Conservation (phyloP, 169 alveolate genomes). For the Eimeria mitis region DNA sequence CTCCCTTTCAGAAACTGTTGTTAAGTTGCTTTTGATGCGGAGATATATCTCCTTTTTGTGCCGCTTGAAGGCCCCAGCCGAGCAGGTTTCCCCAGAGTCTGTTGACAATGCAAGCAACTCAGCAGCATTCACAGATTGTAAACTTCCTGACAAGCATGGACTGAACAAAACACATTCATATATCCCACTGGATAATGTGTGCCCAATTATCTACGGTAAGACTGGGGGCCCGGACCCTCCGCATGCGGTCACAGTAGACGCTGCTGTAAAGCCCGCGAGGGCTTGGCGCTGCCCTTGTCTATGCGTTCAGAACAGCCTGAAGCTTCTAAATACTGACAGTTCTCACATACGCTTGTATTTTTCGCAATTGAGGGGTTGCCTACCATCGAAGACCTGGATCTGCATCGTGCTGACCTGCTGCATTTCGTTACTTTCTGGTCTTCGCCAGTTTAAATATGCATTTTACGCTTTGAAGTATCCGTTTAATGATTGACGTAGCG, state of each 20-base stretch:
- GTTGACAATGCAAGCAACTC: slow-evolving; percentile 6
- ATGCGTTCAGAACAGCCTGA: background rate
- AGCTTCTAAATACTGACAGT: background rate
- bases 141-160: background rate
- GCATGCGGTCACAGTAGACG: slow-evolving; percentile 9
- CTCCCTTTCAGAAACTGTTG: background rate
- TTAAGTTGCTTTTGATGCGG: background rate
- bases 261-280: background rate
- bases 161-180: background rate
- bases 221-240: background rate
- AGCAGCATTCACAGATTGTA: background rate
- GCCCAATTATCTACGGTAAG: background rate
- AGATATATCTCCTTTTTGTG: background rate
- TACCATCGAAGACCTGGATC: background rate
- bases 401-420: background rate
- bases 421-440: background rate
- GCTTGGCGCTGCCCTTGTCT: background rate
- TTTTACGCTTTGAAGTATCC: background rate
- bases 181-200: background rate
- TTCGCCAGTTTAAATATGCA: background rate
- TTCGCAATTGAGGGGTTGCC: background rate
- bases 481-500: background rate
- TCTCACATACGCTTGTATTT: background rate
- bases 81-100: background rate
- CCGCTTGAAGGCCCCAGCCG: slow-evolving; percentile 25